These are phyloP conservation scores for Boehmeria nivea DNA, from an alignment of 306 rosid genomes.

Conservation along the genomic window DNA sequence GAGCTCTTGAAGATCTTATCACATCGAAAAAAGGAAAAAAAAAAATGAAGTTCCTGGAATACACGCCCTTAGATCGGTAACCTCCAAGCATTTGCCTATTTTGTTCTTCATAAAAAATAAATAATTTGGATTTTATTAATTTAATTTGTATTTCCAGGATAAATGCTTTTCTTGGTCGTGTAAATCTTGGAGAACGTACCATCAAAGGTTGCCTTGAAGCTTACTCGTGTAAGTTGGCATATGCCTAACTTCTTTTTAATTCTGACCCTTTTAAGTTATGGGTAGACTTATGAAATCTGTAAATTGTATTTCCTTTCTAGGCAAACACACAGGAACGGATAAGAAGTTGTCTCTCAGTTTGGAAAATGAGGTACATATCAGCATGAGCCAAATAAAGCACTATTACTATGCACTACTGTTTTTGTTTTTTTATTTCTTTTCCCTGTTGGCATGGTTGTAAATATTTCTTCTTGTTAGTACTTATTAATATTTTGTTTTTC, in stretches of 20 bases:
- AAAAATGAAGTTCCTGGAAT: constrained; percentile 85
- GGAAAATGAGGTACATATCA: constrained; percentile 95
- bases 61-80: constrained; percentile 80
- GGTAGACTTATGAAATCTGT: constrained; percentile 5
- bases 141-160: constrained; percentile 27
- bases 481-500: background rate
- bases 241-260: background rate
- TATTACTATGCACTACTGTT: too few species aligned
- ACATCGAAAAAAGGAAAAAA: too few species aligned
- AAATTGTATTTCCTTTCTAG: constrained; percentile 31
- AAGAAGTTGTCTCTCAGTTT: constrained; percentile 86
- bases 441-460: background rate
- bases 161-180: constrained; percentile 60
- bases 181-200: constrained; percentile 89
- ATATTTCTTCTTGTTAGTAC: background rate
- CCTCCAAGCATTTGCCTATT: background rate
- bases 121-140: background rate
- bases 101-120: background rate
- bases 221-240: constrained; percentile 69
- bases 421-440: background rate
- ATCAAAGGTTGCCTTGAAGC: constrained; percentile 89
- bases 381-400: too few species aligned
- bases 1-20: constrained; percentile 5
- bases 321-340: constrained; percentile 90
- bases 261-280: background rate